Evolutionary conservation across 2,329 filamentous ascomycete genomes (phyloP), one percentile per base, ranked within the genome.

Genomic region (Paraconiothyrium sp.): DNA sequence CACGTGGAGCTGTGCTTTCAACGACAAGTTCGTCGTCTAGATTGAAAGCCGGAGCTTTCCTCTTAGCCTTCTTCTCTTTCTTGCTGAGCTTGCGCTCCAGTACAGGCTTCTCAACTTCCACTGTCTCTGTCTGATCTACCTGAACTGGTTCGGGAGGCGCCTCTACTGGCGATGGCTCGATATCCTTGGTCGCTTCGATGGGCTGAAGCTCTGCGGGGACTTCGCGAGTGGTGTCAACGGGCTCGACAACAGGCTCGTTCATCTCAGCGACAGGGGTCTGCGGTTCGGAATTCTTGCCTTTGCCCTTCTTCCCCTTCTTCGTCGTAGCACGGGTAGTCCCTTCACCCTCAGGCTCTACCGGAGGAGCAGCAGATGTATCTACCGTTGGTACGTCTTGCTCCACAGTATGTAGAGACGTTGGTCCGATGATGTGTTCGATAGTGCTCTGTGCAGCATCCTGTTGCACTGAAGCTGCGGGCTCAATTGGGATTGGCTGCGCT

Each of bases 81-180:
- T 77, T 76, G 64, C 72, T 76, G n/a, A 75, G 64, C 60, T 74
- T 76, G 44, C 68, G 73, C 47, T 47, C 61, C n/a, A 72, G 60
- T 9, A 48, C 35, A 10, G 70, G 68, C 57, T 59, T 66, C 39
- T 71, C 67, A n/a, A 48, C 2, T 10, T 60, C 61, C 4, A 56
- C 24, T 4, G 32, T n/a, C n/a, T 57, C 34, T 7, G 27, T 10
- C n/a, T 63, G 58, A 22, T 57, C 60, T 39, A 24, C 32, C 22
- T 62, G 39, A 7, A 61, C 58, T 4, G 55, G 3, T 7, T 59
- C 37, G 8, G 35, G 48, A 16, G 35, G 22, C 3, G 46, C 27
- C 20, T 66, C 52, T 7, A 8, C 7, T 4, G 13, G 13, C n/a
- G 34, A 9, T 59, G 48, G 57, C 43, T 64, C 58, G 37, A 60